Percentiles rank a stretch among this genome's conserved stretches.
Evolutionary conservation across 768 basidiomycete genomes (phyloP).

Genomic region (Cubamyces lactineus): DNA sequence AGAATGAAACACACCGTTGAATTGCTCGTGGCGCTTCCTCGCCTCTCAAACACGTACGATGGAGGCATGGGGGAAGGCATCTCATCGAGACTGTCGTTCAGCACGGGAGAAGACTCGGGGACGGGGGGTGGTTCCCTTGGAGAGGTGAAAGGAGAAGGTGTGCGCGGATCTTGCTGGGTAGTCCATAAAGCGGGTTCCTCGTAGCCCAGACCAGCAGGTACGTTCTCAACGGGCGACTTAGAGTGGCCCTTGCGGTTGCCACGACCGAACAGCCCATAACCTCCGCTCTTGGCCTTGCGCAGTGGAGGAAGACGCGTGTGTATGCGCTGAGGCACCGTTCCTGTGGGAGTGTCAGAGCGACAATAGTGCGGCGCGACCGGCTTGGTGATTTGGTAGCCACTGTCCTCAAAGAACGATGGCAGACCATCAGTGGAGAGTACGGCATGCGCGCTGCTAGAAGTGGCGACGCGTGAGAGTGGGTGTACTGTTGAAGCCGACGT

Average conservation of each 20-base stretch:
- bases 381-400: slow-evolving; percentile 15
- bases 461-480: slow-evolving; percentile 9
- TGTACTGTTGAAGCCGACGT: slow-evolving; percentile 14
- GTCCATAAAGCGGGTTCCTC: slow-evolving; percentile 1
- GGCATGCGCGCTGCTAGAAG: slow-evolving; percentile 7
- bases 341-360: slow-evolving; percentile 21
- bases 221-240: background rate
- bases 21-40: slow-evolving; percentile 31
- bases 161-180: slow-evolving; percentile 5
- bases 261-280: slow-evolving; percentile 12
- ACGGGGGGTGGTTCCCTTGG: slow-evolving; percentile 30
- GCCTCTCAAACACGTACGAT: slow-evolving; percentile 29
- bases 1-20: slow-evolving; percentile 23
- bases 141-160: slow-evolving; percentile 26
- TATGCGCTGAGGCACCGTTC: slow-evolving; percentile 5
- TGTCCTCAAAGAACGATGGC: slow-evolving; percentile 28
- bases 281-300: slow-evolving; percentile 24
- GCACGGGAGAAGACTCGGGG: background rate
- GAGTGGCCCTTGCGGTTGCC: slow-evolving; percentile 1
- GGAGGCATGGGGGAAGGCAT: slow-evolving; percentile 21
- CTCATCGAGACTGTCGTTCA: slow-evolving; percentile 10
- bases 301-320: slow-evolving; percentile 26
- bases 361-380: slow-evolving; percentile 21
- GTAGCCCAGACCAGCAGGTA: slow-evolving; percentile 11
- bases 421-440: background rate